Conservation (phyloP, 148 eudicot genomes). For the Chenopodium formosanum region DNA sequence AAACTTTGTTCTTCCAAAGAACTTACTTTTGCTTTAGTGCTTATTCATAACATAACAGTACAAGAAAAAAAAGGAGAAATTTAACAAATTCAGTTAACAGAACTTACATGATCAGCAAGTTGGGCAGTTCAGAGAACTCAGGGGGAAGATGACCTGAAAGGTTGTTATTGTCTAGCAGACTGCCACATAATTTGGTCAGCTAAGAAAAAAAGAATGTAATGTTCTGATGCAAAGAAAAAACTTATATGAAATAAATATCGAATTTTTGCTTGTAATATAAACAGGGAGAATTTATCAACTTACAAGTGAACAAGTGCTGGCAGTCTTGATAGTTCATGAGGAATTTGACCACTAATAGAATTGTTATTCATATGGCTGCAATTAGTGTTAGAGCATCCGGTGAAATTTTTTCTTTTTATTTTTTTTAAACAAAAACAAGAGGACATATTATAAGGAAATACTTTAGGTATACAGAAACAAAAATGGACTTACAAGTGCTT, state of each 20-base stretch:
- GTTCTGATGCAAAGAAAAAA: background rate
- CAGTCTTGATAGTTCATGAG: constrained; percentile 56
- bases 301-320: constrained; percentile 71
- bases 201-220: background rate
- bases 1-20: background rate
- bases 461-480: background rate
- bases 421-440: background rate
- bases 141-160: constrained; percentile 84
- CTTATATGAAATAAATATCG: no score
- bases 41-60: background rate
- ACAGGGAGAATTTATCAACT: constrained; percentile 26
- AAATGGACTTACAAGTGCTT: constrained; percentile 66
- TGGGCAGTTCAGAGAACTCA: constrained; percentile 58
- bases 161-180: constrained; percentile 79
- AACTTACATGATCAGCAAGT: constrained; percentile 64
- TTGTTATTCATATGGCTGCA: constrained; percentile 70
- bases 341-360: constrained; percentile 78
- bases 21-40: background rate
- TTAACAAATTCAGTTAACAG: constrained; percentile 2
- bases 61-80: background rate
- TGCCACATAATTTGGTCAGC: constrained; percentile 34
- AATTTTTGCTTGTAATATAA: background rate
- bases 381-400: background rate
- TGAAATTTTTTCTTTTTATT: background rate
- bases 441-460: background rate